Conservation (phyloP, 2,329 filamentous ascomycete genomes). For the Stemphylium beticola region DNA sequence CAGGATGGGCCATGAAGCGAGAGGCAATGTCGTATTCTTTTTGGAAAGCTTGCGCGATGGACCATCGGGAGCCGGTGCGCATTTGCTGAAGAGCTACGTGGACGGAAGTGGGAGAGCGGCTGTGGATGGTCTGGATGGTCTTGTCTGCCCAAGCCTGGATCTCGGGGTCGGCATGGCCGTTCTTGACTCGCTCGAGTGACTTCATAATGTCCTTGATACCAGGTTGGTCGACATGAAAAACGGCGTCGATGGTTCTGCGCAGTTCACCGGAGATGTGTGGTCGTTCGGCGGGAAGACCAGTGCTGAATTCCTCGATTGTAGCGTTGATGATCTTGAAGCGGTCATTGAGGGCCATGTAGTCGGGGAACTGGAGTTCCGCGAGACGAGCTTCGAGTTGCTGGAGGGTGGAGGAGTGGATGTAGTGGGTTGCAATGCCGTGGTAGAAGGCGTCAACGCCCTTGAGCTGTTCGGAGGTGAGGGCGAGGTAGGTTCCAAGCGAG, state of each 20-base stretch:
- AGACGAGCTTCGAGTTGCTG: slow-evolving; percentile 82
- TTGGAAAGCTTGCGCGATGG: slow-evolving; percentile 82
- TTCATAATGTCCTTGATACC: slow-evolving; percentile 72
- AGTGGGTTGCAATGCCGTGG: slow-evolving; percentile 92
- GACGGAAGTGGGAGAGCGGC: slow-evolving; percentile 84
- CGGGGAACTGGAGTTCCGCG: slow-evolving; percentile 86
- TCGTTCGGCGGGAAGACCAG: slow-evolving; percentile 72
- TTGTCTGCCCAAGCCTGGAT: slow-evolving; percentile 77
- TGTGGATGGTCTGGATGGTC: slow-evolving; percentile 75
- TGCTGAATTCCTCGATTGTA: slow-evolving; percentile 90
- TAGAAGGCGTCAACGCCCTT: slow-evolving; percentile 87
- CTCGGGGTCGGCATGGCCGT: slow-evolving; percentile 30
- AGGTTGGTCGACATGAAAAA: slow-evolving; percentile 59
- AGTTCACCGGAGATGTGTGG: slow-evolving; percentile 67
- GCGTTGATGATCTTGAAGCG: slow-evolving; percentile 77
- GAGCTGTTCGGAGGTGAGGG: slow-evolving; percentile 84
- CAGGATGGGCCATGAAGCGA: slow-evolving; percentile 87
- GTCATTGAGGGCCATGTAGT: slow-evolving; percentile 68
- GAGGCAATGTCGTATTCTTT: slow-evolving; percentile 83
- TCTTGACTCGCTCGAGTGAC: slow-evolving; percentile 63
- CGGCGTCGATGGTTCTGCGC: slow-evolving; percentile 80
- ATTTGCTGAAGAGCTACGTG: slow-evolving; percentile 86
- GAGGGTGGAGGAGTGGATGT: slow-evolving; percentile 88
- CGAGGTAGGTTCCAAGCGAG: slow-evolving; percentile 86
- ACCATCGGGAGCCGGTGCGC: slow-evolving; percentile 76